Base-by-base conservation (phyloP, 2,329 filamentous ascomycete genomes). In the Colletotrichum sp. region DNA sequence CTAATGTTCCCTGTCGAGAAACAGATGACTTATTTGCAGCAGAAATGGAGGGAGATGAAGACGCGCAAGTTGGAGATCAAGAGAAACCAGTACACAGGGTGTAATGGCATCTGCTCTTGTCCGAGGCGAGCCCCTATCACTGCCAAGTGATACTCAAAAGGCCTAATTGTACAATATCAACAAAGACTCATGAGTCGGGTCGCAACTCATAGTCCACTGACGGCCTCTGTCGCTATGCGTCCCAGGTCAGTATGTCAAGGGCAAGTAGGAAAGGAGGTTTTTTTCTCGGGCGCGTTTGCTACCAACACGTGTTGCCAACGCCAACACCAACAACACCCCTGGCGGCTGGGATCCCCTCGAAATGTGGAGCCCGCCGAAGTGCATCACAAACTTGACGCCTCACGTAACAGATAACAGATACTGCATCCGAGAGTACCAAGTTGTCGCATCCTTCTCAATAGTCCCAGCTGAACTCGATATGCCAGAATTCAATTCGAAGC, bases 11-110 rank as follows among this genome's bases (percentile, higher is more conserved):
- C 10, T 48, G 18, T 13, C 9, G 0, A 21, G 43, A 3, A 48
- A 13, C 0, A 48, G 18, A 21, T 48, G 0, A 0, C 0, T n/a
- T n/a, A 48, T n/a, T 48, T 1, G n/a, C 1, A 48, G 43, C 0
- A 13, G 43, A 21, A 7, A 48, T 10, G 2, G 43, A 10, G n/a
- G 39, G 16, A n/a, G 39, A 18, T 6, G 18, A 48, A 48, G 43
- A 48, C 43, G 10, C n/a, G 18, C 43, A n/a, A 12, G n/a, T 48
- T 12, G n/a, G 18, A 13, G 18, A n/a, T 13, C 10, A 12, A 7
- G n/a, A 21, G n/a, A 48, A n/a, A 21, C n/a, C n/a, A 48, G 10
- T 48, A 13, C n/a, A 6, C 9, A 21, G 43, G n/a, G 10, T 21
- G 39, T 0, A 43, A 43, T n/a, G 39, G 43, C 3, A 13, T 21